Base-by-base conservation (phyloP, 2,329 filamentous ascomycete genomes). In the Exophiala bonariae region DNA sequence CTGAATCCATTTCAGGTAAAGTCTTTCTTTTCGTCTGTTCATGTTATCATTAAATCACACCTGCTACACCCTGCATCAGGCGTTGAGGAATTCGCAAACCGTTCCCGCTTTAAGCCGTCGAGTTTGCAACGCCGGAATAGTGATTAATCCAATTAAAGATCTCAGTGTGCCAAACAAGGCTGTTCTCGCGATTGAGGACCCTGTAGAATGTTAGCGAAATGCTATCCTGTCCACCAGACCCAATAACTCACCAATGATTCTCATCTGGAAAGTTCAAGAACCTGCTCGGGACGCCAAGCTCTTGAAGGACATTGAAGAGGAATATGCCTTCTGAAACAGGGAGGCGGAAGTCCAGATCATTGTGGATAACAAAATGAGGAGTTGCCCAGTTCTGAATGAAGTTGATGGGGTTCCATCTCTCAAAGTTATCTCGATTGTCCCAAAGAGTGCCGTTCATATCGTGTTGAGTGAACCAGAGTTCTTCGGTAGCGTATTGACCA, bases 151-250 rank as follows among this genome's bases (percentile, higher is more conserved):
- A 96, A 32, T 78, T 79, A 13, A 95, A 64, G 13, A 95, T 89
- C 63, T 89, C 86, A 51, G 80, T 80, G 60, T 96, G 89, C 91
- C 91, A 96, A 4, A 92, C 79, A 14, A 95, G 70, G n/a, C 83
- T 86, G 66, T 96, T 96, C 68, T 95, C 90, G 0, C 84, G 86
- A 61, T 93, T 92, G 35, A 91, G 60, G 2, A 96, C 89, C 87
- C 87, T 68, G 42, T 18, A 13, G 34, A 20, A 17, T 14, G 30
- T 26, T 26, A 26, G 23, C 23, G 6, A 11, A 11, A 26, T 26
- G 6, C 23, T 26, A 11, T 11, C 23, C 23, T 26, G 11, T n/a
- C n/a, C n/a, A n/a, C n/a, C n/a, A n/a, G n/a, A 11, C 3, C 37
- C 40, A 18, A 47, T 28, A 20, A 55, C 63, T 47, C 52, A 67